Evolutionary conservation across 148 eudicot genomes (phyloP).

Genomic region (Pharnaceum exiguum): DNA sequence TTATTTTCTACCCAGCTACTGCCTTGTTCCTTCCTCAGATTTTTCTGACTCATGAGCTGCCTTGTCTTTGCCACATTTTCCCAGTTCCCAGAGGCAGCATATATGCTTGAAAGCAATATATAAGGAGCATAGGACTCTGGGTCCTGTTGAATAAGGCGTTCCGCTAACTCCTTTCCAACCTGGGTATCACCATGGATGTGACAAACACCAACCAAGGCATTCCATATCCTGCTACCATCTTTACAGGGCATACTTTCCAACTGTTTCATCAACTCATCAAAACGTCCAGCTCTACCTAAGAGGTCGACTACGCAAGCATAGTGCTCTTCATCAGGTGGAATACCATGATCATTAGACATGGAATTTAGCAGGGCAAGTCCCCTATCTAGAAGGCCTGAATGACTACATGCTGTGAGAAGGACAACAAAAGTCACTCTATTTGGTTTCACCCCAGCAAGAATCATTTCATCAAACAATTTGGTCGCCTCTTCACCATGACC

Average conservation of each 20-base stretch:
- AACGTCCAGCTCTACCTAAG: conserved; percentile 59
- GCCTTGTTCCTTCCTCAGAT: conserved; percentile 45
- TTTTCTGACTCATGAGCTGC: conserved; percentile 44
- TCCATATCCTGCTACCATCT: conserved; percentile 51
- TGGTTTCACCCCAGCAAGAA: conserved; percentile 42
- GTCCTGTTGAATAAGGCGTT: conserved; percentile 47
- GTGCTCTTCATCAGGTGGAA: conserved; percentile 66
- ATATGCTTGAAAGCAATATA: conserved; percentile 53
- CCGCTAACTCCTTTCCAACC: conserved; percentile 50
- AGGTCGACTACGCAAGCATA: conserved; percentile 67
- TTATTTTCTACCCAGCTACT: conserved; percentile 54
- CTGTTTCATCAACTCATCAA: conserved; percentile 52
- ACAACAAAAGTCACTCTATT: conserved; percentile 58
- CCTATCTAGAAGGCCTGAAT: conserved; percentile 59
- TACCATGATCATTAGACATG: conserved; percentile 41
- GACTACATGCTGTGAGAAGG: conserved; percentile 65
- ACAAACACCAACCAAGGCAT: conserved; percentile 65
- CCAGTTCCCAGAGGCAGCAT: conserved; percentile 65
- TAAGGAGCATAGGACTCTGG: conserved; percentile 53
- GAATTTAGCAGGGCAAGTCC: conserved; percentile 51
- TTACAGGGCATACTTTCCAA: conserved; percentile 52
- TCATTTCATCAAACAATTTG: conserved; percentile 44
- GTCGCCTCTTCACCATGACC: conserved; percentile 55
- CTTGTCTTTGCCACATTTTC: conserved; percentile 37
- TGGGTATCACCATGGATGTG: conserved; percentile 50